Evolutionary conservation across 768 basidiomycete species (phyloP).

Genomic region (Chalciporus sphaerocephalus): DNA sequence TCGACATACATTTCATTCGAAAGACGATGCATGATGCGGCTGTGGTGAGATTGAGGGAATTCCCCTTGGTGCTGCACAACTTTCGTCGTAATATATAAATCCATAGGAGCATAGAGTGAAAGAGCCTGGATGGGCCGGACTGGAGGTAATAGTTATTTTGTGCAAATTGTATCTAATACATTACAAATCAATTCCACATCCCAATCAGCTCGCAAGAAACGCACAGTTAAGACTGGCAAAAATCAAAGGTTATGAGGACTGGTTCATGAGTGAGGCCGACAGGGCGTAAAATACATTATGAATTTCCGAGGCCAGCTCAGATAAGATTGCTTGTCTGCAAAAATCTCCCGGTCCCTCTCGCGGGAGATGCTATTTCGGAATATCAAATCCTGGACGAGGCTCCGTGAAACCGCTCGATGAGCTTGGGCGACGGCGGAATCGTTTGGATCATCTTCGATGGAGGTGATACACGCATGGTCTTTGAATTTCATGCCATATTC

Average conservation of each 20-base stretch:
- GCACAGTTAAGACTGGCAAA: background rate
- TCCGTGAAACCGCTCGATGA: constrained; percentile 24
- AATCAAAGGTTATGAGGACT: background rate
- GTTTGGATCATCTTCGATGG: constrained; percentile 21
- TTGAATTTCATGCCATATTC: constrained; percentile 24
- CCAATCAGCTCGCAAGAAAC: background rate
- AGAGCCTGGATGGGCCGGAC: no score
- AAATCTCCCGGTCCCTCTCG: background rate
- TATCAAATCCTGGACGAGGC: constrained; percentile 22
- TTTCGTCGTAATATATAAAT: no score
- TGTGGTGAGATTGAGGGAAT: no score
- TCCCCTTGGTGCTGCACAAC: no score
- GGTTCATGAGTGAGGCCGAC: constrained; percentile 2
- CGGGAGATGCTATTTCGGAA: constrained; percentile 13
- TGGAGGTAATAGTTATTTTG: no score
- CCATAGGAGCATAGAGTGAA: no score
- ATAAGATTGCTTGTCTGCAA: background rate
- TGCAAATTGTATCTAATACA: no score
- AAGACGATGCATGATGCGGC: no score
- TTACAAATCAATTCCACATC: no score
- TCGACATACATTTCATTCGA: no score
- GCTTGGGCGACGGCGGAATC: constrained; percentile 13
- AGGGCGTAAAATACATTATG: constrained; percentile 13
- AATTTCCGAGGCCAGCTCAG: constrained; percentile 10
- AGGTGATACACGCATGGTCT: constrained; percentile 33